A percentile compares a stretch with the other conserved stretches of the same genome.
Evolutionary conservation across 495 filamentous ascomycete species (phyloP).

Genomic region (Cercophora newfieldiana): DNA sequence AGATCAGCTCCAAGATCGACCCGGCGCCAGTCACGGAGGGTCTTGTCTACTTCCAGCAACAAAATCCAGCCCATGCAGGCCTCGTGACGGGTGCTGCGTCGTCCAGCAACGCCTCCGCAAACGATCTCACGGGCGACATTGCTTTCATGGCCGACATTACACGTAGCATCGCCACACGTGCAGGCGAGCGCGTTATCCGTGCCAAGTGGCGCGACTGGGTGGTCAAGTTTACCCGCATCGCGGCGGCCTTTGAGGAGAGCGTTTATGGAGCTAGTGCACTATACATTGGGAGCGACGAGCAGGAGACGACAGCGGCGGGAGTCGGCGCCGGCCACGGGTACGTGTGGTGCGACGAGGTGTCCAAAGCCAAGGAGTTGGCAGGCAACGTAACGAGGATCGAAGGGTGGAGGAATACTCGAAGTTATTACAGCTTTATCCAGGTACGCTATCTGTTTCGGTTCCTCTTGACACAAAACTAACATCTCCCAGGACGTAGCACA

Average conservation of each 20-base stretch:
- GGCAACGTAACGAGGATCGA: conserved; percentile 91
- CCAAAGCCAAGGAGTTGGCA: conserved; percentile 80
- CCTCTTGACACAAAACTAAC: conserved; percentile 1
- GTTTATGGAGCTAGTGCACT: conserved; percentile 90
- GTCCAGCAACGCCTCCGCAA: conserved; percentile 28
- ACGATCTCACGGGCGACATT: conserved; percentile 82
- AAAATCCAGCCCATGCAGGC: conserved; percentile 59
- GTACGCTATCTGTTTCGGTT: conserved; percentile 40
- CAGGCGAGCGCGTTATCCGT: conserved; percentile 86
- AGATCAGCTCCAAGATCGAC: conserved; percentile 84
- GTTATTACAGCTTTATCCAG: conserved; percentile 93
- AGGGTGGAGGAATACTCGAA: conserved; percentile 91
- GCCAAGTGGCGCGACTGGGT: conserved; percentile 91
- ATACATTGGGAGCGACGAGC: conserved; percentile 78
- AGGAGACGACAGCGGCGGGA: conserved; percentile 54
- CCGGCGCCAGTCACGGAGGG: conserved; percentile 76
- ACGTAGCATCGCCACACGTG: conserved; percentile 76
- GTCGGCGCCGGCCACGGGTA: conserved; percentile 79
- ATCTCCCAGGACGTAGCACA: conserved; percentile 58
- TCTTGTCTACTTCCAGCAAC: conserved; percentile 80
- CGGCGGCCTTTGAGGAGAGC: conserved; percentile 90
- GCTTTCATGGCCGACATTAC: conserved; percentile 86
- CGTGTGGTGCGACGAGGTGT: conserved; percentile 82
- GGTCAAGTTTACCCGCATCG: conserved; percentile 83
- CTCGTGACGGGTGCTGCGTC: conserved; percentile 47